Conservation (phyloP, 2,329 filamentous ascomycete genomes). For the Albophoma yamanashiensis region DNA sequence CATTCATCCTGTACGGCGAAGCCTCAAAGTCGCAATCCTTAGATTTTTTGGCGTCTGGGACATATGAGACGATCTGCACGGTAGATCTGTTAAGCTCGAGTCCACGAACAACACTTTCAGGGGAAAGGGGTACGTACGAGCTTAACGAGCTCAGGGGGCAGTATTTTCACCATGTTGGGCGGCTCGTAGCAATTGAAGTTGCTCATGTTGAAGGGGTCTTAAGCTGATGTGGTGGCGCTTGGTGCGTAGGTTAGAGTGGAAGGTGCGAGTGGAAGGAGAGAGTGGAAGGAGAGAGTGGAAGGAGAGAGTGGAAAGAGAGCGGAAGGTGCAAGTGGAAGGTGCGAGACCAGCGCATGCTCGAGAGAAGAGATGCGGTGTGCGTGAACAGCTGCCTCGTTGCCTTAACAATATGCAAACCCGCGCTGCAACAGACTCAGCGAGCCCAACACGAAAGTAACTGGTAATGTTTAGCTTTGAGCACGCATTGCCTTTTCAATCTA, state of each 20-base stretch:
- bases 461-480: neutral
- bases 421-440: neutral
- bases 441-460: neutral
- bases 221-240: neutral
- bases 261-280: no score
- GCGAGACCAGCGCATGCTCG: neutral
- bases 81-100: neutral
- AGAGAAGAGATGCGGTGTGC: neutral
- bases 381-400: neutral
- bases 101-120: neutral
- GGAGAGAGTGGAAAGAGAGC: no score
- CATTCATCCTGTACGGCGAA: fast-evolving
- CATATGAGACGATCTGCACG: neutral
- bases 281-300: no score
- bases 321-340: no score
- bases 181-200: neutral
- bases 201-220: neutral
- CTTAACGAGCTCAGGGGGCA: neutral
- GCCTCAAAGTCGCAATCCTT: no score
- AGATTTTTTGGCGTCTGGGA: no score
- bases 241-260: no score
- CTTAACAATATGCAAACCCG: neutral
- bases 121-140: neutral
- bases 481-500: no score
- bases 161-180: neutral